Conservation (phyloP, 306 rosid species). For the Cicer judaicum region DNA sequence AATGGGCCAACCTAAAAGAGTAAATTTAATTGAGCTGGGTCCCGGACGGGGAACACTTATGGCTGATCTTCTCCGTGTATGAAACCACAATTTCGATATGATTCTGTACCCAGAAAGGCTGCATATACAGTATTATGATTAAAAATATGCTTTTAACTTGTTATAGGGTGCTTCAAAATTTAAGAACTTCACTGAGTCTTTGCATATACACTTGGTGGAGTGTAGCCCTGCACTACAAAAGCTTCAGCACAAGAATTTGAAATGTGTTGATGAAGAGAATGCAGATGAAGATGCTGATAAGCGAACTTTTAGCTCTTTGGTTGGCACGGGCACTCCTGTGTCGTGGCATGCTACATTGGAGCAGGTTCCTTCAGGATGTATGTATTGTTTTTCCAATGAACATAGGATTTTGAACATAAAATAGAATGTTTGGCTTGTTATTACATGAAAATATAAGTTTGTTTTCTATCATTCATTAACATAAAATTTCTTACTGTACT, state of each 20-base stretch:
- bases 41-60: constrained; percentile 97
- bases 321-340: constrained; percentile 71
- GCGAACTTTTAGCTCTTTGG: constrained; percentile 65
- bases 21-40: constrained; percentile 85
- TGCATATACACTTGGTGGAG: constrained; percentile 86
- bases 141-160: constrained; percentile 27
- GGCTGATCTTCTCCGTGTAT: constrained; percentile 90
- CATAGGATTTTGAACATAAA: constrained; percentile 16
- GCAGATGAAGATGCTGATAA: constrained; percentile 49
- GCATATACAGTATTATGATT: background rate
- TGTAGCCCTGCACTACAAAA: constrained; percentile 88
- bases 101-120: constrained; percentile 1
- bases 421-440: constrained; percentile 11
- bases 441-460: constrained; percentile 22
- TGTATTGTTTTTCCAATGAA: constrained; percentile 49
- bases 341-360: constrained; percentile 93
- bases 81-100: constrained; percentile 25
- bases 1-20: constrained; percentile 81
- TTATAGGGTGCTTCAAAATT: constrained; percentile 83
- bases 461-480: constrained; percentile 10
- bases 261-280: constrained; percentile 65
- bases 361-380: constrained; percentile 93
- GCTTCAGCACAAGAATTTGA: constrained; percentile 79
- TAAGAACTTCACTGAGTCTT: constrained; percentile 65
- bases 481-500: background rate